Conservation (phyloP, 2,329 filamentous ascomycete genomes). For the Dothiorella sarmentorum region DNA sequence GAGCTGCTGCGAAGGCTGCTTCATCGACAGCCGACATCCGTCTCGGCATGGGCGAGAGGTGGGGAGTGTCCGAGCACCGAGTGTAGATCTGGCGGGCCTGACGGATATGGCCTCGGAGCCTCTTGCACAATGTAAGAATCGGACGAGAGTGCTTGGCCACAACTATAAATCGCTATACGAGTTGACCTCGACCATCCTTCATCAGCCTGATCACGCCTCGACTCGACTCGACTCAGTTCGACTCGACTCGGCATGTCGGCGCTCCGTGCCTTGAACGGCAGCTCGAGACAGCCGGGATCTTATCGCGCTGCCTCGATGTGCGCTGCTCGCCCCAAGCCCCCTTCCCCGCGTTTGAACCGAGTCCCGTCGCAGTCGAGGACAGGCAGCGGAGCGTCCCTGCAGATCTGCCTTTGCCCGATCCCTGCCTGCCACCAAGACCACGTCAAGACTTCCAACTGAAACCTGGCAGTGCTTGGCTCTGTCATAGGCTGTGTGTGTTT, state of each 20-base stretch:
- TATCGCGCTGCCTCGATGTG: not conserved
- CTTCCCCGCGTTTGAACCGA: conserved; percentile 4
- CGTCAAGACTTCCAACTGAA: not conserved
- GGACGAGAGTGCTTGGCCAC: conserved; percentile 7
- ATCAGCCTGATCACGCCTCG: no score
- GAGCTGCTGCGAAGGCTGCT: not conserved
- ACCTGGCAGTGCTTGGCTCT: conserved; percentile 1
- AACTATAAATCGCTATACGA: not conserved
- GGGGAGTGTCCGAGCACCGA: not conserved
- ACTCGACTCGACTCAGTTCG: no score
- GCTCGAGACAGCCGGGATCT: conserved; percentile 8
- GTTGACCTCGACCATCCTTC: no score
- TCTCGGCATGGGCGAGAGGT: conserved; percentile 1
- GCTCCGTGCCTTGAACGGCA: not conserved
- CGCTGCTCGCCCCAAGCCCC: not conserved
- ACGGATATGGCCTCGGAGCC: not conserved
- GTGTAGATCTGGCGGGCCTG: conserved; percentile 1
- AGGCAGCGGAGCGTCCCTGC: conserved; percentile 4
- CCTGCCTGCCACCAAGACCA: not conserved
- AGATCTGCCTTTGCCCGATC: not conserved
- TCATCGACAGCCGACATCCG: conserved; percentile 8
- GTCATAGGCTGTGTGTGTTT: not conserved
- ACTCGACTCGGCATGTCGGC: not conserved
- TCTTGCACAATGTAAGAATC: not conserved
- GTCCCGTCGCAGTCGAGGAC: not conserved